Percentiles rank a stretch among this genome's conserved stretches.
Evolutionary conservation across 2,329 filamentous ascomycete genomes (phyloP).

Genomic region (Sarocladium oryzae): DNA sequence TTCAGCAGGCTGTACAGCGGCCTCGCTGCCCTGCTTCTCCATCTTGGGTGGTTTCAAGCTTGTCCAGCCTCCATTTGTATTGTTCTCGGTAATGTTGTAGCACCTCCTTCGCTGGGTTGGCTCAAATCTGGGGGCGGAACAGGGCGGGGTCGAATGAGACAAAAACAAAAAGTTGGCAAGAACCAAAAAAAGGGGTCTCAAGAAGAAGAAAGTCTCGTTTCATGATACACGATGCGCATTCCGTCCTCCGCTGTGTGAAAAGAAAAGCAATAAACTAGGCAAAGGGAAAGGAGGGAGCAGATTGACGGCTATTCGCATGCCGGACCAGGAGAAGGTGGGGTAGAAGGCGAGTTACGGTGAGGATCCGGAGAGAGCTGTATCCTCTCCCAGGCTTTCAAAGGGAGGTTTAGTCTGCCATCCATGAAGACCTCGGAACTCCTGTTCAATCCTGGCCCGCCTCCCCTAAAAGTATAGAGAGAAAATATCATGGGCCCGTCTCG

Average conservation of each 20-base stretch:
- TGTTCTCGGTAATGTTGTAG: no score
- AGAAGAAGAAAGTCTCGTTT: slow-evolving; percentile 7
- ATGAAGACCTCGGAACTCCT: background rate
- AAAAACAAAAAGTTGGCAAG: slow-evolving; percentile 3
- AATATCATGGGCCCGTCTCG: slow-evolving; percentile 32
- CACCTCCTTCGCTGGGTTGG: no score
- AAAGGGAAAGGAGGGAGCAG: background rate
- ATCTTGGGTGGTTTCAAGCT: no score
- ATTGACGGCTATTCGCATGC: slow-evolving; percentile 4
- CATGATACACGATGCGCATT: slow-evolving; percentile 8
- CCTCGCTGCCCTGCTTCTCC: no score
- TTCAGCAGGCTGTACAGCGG: background rate
- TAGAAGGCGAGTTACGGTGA: background rate
- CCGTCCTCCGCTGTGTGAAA: slow-evolving; percentile 4
- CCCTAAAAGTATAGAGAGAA: slow-evolving; percentile 10
- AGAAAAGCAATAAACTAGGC: background rate
- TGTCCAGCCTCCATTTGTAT: no score
- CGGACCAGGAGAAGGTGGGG: background rate
- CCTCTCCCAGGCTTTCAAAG: background rate
- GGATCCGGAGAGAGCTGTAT: background rate
- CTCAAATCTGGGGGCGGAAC: background rate
- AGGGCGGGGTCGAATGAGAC: background rate
- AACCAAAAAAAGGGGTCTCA: slow-evolving; percentile 7
- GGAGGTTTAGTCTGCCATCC: background rate
- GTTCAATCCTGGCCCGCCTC: background rate